Conservation (phyloP, 2,329 filamentous ascomycete species). For the Helotiales sp. region DNA sequence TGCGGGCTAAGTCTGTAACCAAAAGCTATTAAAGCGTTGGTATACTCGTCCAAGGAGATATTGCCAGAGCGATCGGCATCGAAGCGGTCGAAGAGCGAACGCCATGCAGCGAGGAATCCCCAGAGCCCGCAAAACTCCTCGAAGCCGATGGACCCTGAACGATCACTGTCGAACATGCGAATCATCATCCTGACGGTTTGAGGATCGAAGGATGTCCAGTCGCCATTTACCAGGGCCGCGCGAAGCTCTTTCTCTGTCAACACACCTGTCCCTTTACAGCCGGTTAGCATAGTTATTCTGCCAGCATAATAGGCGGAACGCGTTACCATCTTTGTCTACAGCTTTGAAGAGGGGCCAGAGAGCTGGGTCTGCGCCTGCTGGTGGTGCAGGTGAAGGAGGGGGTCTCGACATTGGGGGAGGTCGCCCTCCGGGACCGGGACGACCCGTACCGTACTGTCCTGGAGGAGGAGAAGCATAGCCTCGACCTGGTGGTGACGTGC, state of each 20-base stretch:
- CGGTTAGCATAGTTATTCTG: neutral
- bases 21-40: conserved; percentile 87
- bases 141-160: conserved; percentile 85
- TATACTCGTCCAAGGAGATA: conserved; percentile 85
- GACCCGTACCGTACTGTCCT: conserved; percentile 22
- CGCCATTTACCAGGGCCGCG: conserved; percentile 90
- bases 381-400: conserved; percentile 62
- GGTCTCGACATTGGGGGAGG: conserved; percentile 60
- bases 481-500: conserved; percentile 34
- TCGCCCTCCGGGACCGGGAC: conserved; percentile 9
- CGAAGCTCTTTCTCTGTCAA: conserved; percentile 85
- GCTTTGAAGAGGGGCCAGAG: conserved; percentile 85
- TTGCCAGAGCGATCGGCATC: conserved; percentile 84
- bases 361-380: conserved; percentile 62
- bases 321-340: conserved; percentile 79
- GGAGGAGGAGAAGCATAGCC: conserved; percentile 48
- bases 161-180: conserved; percentile 96
- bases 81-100: conserved; percentile 91
- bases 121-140: conserved; percentile 95
- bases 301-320: neutral
- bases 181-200: conserved; percentile 99
- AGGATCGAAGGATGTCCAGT: conserved; percentile 90
- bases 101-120: conserved; percentile 94
- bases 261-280: conserved; percentile 67
- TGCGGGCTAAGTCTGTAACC: conserved; percentile 84